These are phyloP conservation scores for Hysterium pulicare DNA, from an alignment of 2,329 filamentous ascomycete genomes.

Conservation along the genomic window DNA sequence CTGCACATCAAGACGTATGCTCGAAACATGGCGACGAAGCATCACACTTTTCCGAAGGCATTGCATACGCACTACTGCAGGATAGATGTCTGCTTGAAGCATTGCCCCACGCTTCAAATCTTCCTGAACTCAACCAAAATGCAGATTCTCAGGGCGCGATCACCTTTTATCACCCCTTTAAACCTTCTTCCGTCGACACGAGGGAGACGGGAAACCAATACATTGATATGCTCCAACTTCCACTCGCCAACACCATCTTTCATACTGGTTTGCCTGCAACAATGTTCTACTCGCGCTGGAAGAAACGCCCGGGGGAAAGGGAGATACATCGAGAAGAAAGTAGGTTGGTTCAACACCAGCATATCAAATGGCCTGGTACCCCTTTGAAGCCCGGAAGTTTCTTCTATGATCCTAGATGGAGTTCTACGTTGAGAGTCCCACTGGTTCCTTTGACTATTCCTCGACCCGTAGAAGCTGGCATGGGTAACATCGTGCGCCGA, in stretches of 20 bases:
- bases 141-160: slow-evolving; percentile 20
- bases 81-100: not conserved
- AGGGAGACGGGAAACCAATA: not conserved
- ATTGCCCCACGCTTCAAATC: not conserved
- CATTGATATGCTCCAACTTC: slow-evolving; percentile 49
- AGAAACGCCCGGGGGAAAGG: slow-evolving; percentile 12
- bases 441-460: slow-evolving; percentile 62
- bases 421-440: slow-evolving; percentile 39
- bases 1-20: not conserved
- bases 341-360: slow-evolving; percentile 14
- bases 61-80: slow-evolving; percentile 25
- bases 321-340: slow-evolving; percentile 12
- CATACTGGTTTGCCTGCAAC: slow-evolving; percentile 55
- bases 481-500: slow-evolving; percentile 75
- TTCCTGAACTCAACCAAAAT: not conserved
- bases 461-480: slow-evolving; percentile 60
- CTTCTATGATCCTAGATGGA: not conserved
- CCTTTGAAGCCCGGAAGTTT: too few relatives aligned
- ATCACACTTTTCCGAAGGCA: slow-evolving; percentile 29
- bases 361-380: slow-evolving; percentile 7
- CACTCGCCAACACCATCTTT: slow-evolving; percentile 76
- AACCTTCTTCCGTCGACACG: not conserved
- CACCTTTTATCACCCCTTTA: slow-evolving; percentile 14
- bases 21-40: slow-evolving; percentile 6
- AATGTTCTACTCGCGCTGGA: slow-evolving; percentile 25